phyloP scores from a whole-genome alignment of 768 basidiomycete genomes.

The Lactarius quietus region DNA sequence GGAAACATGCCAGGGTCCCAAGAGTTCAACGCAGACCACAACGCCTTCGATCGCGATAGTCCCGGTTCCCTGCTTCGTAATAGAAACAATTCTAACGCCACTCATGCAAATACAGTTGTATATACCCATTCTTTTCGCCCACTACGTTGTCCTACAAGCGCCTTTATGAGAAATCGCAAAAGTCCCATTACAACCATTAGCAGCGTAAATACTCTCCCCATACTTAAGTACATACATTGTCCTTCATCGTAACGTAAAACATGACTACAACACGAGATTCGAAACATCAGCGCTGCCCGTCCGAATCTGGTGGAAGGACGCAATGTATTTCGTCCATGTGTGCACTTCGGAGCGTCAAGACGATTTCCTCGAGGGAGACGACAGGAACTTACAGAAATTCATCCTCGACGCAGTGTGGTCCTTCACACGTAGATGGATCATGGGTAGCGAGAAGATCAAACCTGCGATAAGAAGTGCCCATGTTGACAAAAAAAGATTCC shows the following conservation, averaged over 20 bases:
- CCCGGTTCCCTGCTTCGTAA: not conserved
- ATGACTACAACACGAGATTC: not conserved
- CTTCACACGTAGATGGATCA: slow-evolving; percentile 69
- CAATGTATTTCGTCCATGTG: slow-evolving; percentile 15
- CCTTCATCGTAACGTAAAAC: not conserved
- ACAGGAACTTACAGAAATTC: slow-evolving; percentile 46
- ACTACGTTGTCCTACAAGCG: not conserved
- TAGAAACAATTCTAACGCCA: not conserved
- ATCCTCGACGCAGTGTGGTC: slow-evolving; percentile 51
- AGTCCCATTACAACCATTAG: slow-evolving; percentile 5
- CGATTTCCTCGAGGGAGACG: not conserved
- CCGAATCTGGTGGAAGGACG: slow-evolving; percentile 9
- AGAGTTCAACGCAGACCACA: not conserved
- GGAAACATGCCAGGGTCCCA: not conserved
- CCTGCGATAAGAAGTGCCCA: slow-evolving; percentile 69
- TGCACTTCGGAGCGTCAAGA: slow-evolving; percentile 1
- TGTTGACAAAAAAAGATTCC: slow-evolving; percentile 70
- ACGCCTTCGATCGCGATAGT: not conserved
- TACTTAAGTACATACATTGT: slow-evolving; percentile 10
- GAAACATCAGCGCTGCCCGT: not conserved
- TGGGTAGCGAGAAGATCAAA: slow-evolving; percentile 63
- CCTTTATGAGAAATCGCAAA: not conserved
- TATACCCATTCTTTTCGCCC: not conserved
- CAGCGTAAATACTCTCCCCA: slow-evolving; percentile 7
- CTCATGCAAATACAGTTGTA: not conserved